Evolutionary conservation across 345 rosid species (phyloP), one percentile per base, ranked within the genome.

Genomic region (Lepidium didymum): DNA sequence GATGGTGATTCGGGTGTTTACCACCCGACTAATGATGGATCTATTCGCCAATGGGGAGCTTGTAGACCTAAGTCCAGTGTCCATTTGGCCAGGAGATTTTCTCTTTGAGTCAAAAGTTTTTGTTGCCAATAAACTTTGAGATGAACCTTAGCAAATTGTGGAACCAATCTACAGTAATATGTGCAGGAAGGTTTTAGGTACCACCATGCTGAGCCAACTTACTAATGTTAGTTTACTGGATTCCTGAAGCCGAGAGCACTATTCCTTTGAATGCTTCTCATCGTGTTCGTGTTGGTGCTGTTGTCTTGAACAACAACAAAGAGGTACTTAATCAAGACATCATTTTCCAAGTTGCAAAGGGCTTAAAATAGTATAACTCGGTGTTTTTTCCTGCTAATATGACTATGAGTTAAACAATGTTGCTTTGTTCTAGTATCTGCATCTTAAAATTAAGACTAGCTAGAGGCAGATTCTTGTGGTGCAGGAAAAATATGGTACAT

Each of bases 191-290:
- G 97, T 59, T 88, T 91, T 69, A 19, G 31, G 56, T 86, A 82
- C 68, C 97, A 91, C 68, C 97, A 88, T 57, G 97, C 96, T 27
- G 97, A 91, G 59, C 93, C 89, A 63, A 74, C 54, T 74, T 87
- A 91, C 82, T 91, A 58, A 88, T 88, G 97, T 86, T 91, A 69
- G 86, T 82, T 67, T 78, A 80, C 68, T 91, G 97, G 97, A 84
- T 91, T 78, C 91, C 97, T 1, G 64, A 72, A 57, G 80, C 83
- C 13, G 72, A 76, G 10, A 81, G 79, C 67, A 91, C 87, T 6
- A 79, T 91, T 41, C 97, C 97, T 47, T 78, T 79, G 25, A 91
- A 91, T 75, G 97, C 96, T 63, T 72, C 96, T 12, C 97, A 88
- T 58, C 80, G 83, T 64, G 86, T 91, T 4, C 43, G 85, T 27